Percentiles rank a stretch among this genome's conserved stretches.
Evolutionary conservation across 2,329 filamentous ascomycete genomes (phyloP).

Genomic region (Colletotrichum theobromicola): DNA sequence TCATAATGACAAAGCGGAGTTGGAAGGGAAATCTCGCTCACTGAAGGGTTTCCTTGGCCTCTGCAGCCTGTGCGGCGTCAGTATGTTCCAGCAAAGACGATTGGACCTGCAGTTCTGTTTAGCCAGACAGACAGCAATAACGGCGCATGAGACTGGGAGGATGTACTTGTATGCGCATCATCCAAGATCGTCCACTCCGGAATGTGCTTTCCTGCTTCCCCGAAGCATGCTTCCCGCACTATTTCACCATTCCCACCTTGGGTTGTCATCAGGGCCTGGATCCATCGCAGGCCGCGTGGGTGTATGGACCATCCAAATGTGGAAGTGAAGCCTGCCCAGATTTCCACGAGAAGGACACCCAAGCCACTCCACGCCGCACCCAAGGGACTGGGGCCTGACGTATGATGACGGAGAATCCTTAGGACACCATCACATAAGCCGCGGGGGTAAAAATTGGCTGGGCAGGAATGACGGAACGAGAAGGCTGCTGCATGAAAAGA

Average conservation of each 20-base stretch:
- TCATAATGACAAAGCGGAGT: constrained; percentile 10
- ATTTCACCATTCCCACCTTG: constrained; percentile 33
- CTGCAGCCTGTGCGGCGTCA: neutral
- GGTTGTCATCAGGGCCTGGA: constrained; percentile 38
- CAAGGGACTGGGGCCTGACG: constrained; percentile 19
- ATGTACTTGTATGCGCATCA: constrained; percentile 37
- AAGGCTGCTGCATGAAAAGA: neutral
- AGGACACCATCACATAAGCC: constrained; percentile 9
- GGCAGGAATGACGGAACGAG: neutral
- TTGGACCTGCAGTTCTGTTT: constrained; percentile 25
- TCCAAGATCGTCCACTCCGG: constrained; percentile 41
- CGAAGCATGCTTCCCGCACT: constrained; percentile 43
- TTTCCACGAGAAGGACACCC: constrained; percentile 1
- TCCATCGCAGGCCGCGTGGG: constrained; percentile 28
- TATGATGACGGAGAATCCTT: constrained; percentile 21
- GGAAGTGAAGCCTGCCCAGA: constrained; percentile 10
- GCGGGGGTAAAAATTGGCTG: neutral
- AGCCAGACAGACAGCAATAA: constrained; percentile 33
- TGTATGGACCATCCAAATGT: neutral
- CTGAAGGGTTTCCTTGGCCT: constrained; percentile 7
- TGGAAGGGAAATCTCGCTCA: constrained; percentile 15
- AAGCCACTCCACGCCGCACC: neutral
- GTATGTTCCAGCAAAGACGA: neutral
- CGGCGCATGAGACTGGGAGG: constrained; percentile 31
- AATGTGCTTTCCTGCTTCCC: constrained; percentile 41